phyloP scores from a whole-genome alignment of 345 rosid genomes.

The Citrus sp. region DNA sequence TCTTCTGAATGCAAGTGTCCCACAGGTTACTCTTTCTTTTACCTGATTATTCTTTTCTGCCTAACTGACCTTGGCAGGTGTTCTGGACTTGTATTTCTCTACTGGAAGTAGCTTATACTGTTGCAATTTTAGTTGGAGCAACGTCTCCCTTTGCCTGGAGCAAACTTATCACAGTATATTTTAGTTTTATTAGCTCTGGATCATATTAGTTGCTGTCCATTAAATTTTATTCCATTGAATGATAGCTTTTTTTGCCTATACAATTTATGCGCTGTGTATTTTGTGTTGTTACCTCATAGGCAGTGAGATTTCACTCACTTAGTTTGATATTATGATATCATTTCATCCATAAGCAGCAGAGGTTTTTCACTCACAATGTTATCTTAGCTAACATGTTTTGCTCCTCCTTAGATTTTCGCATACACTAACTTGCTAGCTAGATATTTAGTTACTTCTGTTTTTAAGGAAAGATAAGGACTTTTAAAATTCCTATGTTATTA shows the following conservation, averaged over 20 bases:
- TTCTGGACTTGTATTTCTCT: conserved; percentile 86
- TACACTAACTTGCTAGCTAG: not conserved
- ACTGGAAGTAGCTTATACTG: conserved; percentile 77
- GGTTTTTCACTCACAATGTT: not conserved
- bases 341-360: not conserved
- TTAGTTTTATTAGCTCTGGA: not conserved
- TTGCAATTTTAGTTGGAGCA: conserved; percentile 73
- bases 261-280: not conserved
- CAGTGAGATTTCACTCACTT: not conserved
- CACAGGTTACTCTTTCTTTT: not conserved
- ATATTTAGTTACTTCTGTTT: not conserved
- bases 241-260: not conserved
- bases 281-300: not conserved
- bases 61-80: conserved; percentile 46
- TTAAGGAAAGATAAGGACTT: too few species aligned
- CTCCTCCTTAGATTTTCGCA: not conserved
- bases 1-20: not conserved
- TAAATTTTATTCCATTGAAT: not conserved
- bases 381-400: not conserved
- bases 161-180: conserved; percentile 68
- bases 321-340: not conserved
- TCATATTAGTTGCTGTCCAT: not conserved
- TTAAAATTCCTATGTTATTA: not conserved
- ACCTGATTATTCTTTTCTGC: not conserved
- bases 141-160: conserved; percentile 74